A percentile compares a stretch with the other conserved stretches of the same genome.
These are phyloP conservation scores for Phytophthora sansomeana DNA, from an alignment of 352 stramenopile species.

Conservation along the genomic window DNA sequence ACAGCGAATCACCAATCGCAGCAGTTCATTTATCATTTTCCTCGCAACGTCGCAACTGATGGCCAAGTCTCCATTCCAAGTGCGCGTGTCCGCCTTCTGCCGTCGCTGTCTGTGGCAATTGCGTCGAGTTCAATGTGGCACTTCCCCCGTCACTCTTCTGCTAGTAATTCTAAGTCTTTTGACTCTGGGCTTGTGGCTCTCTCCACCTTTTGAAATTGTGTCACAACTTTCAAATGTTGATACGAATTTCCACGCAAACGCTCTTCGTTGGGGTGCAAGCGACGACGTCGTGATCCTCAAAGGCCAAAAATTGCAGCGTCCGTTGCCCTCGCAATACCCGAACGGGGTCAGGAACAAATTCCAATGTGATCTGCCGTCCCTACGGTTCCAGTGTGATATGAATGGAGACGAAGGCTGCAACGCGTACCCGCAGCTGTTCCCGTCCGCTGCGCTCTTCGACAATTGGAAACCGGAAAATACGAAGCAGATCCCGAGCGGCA, in stretches of 20 bases:
- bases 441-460: slow-evolving; percentile 70
- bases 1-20: neutral
- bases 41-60: slow-evolving; percentile 9
- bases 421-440: slow-evolving; percentile 76
- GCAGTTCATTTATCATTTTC: neutral
- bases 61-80: slow-evolving; percentile 20
- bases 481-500: slow-evolving; percentile 27
- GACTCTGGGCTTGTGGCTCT: slow-evolving; percentile 25
- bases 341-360: slow-evolving; percentile 56
- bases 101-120: slow-evolving; percentile 36
- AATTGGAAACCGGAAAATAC: slow-evolving; percentile 86
- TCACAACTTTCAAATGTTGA: slow-evolving; percentile 10
- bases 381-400: slow-evolving; percentile 69
- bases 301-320: slow-evolving; percentile 38
- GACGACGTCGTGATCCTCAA: slow-evolving; percentile 38
- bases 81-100: slow-evolving; percentile 32
- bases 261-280: slow-evolving; percentile 31
- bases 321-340: slow-evolving; percentile 47
- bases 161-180: slow-evolving; percentile 15
- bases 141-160: slow-evolving; percentile 24
- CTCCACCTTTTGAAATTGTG: neutral
- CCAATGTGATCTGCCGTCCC: slow-evolving; percentile 60
- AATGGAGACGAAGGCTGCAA: slow-evolving; percentile 45
- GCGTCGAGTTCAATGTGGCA: slow-evolving; percentile 27
- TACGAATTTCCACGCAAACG: slow-evolving; percentile 20